Percentiles rank a stretch among this genome's conserved stretches.
Evolutionary conservation across 2,329 filamentous ascomycete species (phyloP).

Genomic region (Botrytis galanthina): DNA sequence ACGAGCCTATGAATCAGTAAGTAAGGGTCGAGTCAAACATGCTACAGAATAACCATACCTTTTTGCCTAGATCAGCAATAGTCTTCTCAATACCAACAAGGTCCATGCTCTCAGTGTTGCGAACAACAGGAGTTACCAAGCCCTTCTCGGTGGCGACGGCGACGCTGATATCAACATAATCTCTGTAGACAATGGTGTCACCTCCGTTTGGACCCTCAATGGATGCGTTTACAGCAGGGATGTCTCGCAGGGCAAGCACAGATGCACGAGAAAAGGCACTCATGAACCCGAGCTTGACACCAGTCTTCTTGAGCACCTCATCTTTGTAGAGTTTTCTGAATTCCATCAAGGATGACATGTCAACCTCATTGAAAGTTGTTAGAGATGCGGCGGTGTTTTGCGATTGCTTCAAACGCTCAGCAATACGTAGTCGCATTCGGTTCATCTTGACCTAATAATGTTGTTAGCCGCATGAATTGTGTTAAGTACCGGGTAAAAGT

Average conservation of each 20-base stretch:
- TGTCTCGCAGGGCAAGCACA: constrained; percentile 87
- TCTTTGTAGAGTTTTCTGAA: constrained; percentile 98
- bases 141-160: constrained; percentile 98
- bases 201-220: constrained; percentile 94
- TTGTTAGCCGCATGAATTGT: constrained; percentile 21
- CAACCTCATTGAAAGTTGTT: constrained; percentile 98
- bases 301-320: constrained; percentile 90
- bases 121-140: constrained; percentile 91
- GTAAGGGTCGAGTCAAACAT: constrained; percentile 17
- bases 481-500: constrained; percentile 25
- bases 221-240: constrained; percentile 93
- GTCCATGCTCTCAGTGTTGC: constrained; percentile 87
- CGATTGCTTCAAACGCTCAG: constrained; percentile 97
- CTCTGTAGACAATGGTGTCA: constrained; percentile 96
- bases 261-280: constrained; percentile 91
- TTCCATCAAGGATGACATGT: constrained; percentile 97
- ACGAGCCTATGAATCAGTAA: constrained; percentile 61
- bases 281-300: constrained; percentile 99
- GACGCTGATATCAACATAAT: constrained; percentile 97
- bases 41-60: constrained; percentile 54
- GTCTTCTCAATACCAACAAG: constrained; percentile 84
- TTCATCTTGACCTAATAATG: constrained; percentile 90
- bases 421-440: constrained; percentile 95
- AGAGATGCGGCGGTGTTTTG: constrained; percentile 97
- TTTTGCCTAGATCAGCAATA: constrained; percentile 93